phyloP scores from a whole-genome alignment of 1,284 basidiomycete genomes.

The Austropuccinia psidii region DNA sequence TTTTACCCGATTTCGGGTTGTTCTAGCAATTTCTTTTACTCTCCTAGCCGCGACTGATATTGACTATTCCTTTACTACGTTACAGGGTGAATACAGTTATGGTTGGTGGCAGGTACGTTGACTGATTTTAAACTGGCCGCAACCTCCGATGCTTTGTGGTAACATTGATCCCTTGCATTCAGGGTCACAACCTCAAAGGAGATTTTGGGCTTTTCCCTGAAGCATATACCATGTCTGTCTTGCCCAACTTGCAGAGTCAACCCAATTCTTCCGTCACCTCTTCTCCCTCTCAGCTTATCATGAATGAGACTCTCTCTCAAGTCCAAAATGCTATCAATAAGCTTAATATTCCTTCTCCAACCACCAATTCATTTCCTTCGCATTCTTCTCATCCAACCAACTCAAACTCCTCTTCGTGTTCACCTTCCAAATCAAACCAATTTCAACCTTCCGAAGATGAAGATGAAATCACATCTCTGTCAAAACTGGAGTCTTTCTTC shows the following conservation, averaged over 20 bases:
- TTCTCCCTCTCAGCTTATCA: constrained; percentile 37
- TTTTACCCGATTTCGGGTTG: too few relatives aligned
- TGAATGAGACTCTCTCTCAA: constrained; percentile 43
- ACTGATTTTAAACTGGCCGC: too few relatives aligned
- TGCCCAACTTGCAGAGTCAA: neutral
- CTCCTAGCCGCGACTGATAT: too few relatives aligned
- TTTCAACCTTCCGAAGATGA: neutral
- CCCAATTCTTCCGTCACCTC: constrained; percentile 33
- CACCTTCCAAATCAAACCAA: neutral
- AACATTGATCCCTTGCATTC: constrained; percentile 32
- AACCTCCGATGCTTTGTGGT: too few relatives aligned
- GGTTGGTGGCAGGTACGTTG: too few relatives aligned
- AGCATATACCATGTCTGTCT: constrained; percentile 67
- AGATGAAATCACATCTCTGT: neutral
- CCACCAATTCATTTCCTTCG: constrained; percentile 40
- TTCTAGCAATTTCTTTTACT: too few relatives aligned
- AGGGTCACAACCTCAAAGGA: constrained; percentile 78
- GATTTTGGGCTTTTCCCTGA: constrained; percentile 83
- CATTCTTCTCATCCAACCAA: neutral
- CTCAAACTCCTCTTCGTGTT: too few relatives aligned
- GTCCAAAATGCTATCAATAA: constrained; percentile 53
- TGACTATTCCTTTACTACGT: too few relatives aligned
- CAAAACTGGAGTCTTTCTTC: neutral
- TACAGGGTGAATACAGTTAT: too few relatives aligned
- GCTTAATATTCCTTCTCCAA: constrained; percentile 47